Evolutionary conservation across 2,329 filamentous ascomycete species (phyloP), one percentile per base, ranked within the genome.

Genomic region (Cercospora brassicicola): DNA sequence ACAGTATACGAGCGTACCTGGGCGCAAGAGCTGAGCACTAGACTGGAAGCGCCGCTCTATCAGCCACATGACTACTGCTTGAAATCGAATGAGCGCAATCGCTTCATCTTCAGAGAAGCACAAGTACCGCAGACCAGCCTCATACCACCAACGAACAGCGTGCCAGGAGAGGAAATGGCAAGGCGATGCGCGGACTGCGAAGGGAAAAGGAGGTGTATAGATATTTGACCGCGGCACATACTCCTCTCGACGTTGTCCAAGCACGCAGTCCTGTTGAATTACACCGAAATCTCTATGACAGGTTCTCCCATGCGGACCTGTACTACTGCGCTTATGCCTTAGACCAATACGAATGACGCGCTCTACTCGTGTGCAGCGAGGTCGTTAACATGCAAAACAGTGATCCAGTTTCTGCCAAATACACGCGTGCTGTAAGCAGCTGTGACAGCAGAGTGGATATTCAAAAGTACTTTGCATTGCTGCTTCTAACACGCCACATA

Each of bases 1-100:
- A 68, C 66, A 68, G 57, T 68, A 68, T 65, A 63, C 30, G 57
- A 60, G 53, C 53, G 30, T 30, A 57, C 53, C 10, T 18, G 15
- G 11, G 30, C 20, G n/a, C 30, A 9, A 2, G 13, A 30, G 13
- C 30, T 18, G 15, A 30, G 53, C 53, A 57, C 30, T 31, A 9
- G 15, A 33, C 8, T 31, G 26, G 23, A 18, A n/a, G 30, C 20
- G 30, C 13, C 26, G 10, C 53, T 30, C 6, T 31, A 15, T 31
- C 4, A 13, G 53, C 26, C 53, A 31, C 9, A n/a, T n/a, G 53
- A n/a, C 5, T 26, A 33, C 53, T n/a, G 53, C 53, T 33, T 57
- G 45, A 26, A 23, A 48, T 13, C 45, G 45, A 51, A 23, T 13
- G 6, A 26, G 10, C 18, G 20, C 10, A 3, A 26, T 13, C 4